Percentiles rank a stretch among this genome's conserved stretches.
Conservation (phyloP, 1,139 yeast genomes). For the Magnusiomyces magnusii region DNA sequence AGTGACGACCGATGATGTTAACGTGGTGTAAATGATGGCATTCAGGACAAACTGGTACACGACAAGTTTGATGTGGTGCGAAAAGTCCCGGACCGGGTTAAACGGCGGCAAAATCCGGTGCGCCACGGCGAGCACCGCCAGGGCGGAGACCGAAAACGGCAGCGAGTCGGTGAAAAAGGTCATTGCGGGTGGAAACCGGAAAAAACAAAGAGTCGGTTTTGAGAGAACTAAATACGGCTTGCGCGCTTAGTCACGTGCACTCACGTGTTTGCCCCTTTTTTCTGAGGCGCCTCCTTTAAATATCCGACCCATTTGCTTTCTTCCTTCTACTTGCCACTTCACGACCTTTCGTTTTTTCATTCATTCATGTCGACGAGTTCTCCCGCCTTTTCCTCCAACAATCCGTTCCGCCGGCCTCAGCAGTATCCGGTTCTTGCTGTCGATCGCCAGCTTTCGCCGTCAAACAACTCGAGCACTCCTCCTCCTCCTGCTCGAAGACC, state of each 20-base stretch:
- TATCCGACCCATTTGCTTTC: background rate
- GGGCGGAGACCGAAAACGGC: slow-evolving; percentile 13
- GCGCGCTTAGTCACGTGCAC: background rate
- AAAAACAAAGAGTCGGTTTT: no score
- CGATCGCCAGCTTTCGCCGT: slow-evolving; percentile 2
- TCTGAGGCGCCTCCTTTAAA: no score
- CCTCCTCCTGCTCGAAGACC: background rate
- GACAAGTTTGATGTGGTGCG: background rate
- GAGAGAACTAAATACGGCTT: background rate
- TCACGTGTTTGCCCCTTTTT: no score
- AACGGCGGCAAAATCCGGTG: slow-evolving; percentile 11
- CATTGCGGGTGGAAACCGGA: slow-evolving; percentile 6
- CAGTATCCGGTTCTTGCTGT: background rate
- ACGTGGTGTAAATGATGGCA: slow-evolving; percentile 12
- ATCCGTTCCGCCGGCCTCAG: slow-evolving; percentile 15
- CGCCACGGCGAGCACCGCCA: slow-evolving; percentile 9
- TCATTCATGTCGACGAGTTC: slow-evolving; percentile 3
- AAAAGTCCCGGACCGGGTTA: background rate
- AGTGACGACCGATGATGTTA: slow-evolving; percentile 20
- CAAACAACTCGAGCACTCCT: background rate
- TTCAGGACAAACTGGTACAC: slow-evolving; percentile 13
- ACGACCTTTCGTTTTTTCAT: background rate
- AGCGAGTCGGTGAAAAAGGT: slow-evolving; percentile 9
- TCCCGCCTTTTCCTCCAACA: slow-evolving; percentile 13
- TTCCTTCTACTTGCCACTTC: background rate